Evolutionary conservation across 108 stramenopile species (phyloP).

Genomic region (Aurantiochytrium sp.): DNA sequence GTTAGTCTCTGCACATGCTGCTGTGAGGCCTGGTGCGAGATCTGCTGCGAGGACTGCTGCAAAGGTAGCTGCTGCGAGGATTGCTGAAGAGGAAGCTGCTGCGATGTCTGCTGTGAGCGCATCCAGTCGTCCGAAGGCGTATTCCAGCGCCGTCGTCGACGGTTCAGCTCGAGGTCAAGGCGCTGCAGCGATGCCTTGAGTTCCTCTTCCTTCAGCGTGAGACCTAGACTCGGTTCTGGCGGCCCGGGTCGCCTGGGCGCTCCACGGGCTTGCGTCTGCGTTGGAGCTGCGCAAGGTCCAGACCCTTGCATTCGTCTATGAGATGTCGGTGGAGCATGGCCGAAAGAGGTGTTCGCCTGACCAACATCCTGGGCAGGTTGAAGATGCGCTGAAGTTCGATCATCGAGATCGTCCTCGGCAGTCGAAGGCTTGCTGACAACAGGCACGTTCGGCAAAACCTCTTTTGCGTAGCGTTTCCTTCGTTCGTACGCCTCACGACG

Average conservation of each 20-base stretch:
- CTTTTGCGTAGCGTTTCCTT: background rate
- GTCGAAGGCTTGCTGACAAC: background rate
- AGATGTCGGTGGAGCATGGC: too few relatives aligned
- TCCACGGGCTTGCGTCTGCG: too few relatives aligned
- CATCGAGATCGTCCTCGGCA: too few relatives aligned
- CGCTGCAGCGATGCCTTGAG: background rate
- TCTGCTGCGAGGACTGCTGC: background rate
- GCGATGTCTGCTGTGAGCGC: background rate
- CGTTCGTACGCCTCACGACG: background rate
- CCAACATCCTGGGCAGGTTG: too few relatives aligned
- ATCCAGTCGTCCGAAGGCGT: background rate
- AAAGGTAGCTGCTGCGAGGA: background rate
- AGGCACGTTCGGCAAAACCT: background rate
- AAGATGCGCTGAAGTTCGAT: too few relatives aligned
- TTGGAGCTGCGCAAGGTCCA: too few relatives aligned
- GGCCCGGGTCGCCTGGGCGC: too few relatives aligned
- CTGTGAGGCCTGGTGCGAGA: background rate
- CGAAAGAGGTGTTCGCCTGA: too few relatives aligned
- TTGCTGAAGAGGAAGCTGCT: background rate
- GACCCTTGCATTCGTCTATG: too few relatives aligned
- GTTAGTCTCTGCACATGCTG: too few relatives aligned
- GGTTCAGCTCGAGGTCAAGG: background rate
- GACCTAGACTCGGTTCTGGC: background rate
- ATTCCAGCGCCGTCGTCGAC: background rate
- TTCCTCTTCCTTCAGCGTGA: background rate